Evolutionary conservation across 352 stramenopile species (phyloP).

Genomic region (Globisporangium apiculatum): DNA sequence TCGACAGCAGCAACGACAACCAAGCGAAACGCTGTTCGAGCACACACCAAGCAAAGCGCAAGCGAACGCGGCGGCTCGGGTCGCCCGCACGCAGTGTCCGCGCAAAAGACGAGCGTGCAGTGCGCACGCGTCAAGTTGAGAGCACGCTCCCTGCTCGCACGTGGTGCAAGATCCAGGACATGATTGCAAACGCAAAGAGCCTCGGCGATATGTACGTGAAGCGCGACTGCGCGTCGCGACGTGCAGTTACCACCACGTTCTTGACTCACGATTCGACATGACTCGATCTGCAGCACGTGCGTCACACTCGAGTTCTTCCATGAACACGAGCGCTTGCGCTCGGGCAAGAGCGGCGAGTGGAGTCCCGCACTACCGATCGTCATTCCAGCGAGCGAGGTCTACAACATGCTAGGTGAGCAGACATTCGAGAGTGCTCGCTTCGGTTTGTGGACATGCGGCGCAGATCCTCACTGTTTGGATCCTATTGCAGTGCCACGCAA

Average conservation of each 20-base stretch:
- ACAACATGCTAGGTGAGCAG: slow-evolving; percentile 50
- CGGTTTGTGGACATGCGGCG: no score
- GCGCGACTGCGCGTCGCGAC: no score
- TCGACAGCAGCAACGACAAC: background rate
- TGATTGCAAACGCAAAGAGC: slow-evolving; percentile 31
- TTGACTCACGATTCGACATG: background rate
- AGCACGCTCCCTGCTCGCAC: slow-evolving; percentile 18
- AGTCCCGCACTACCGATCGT: slow-evolving; percentile 30
- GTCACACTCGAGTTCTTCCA: slow-evolving; percentile 58
- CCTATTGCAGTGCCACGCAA: slow-evolving; percentile 46
- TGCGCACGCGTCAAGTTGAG: background rate
- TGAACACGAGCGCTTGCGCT: slow-evolving; percentile 39
- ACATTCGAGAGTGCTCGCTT: no score
- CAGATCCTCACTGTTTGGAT: background rate
- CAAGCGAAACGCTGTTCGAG: background rate
- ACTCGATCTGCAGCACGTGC: slow-evolving; percentile 23
- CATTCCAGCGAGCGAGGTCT: slow-evolving; percentile 51
- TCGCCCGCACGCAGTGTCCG: background rate
- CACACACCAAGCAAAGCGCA: slow-evolving; percentile 1
- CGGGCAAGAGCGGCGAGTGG: background rate
- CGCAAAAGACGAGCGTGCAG: background rate
- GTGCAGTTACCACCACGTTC: no score
- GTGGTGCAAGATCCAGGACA: slow-evolving; percentile 30
- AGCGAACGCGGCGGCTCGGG: background rate
- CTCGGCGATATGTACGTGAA: slow-evolving; percentile 40